phyloP scores from a whole-genome alignment of 2,329 filamentous ascomycete species.

The Ophiostoma sp. region DNA sequence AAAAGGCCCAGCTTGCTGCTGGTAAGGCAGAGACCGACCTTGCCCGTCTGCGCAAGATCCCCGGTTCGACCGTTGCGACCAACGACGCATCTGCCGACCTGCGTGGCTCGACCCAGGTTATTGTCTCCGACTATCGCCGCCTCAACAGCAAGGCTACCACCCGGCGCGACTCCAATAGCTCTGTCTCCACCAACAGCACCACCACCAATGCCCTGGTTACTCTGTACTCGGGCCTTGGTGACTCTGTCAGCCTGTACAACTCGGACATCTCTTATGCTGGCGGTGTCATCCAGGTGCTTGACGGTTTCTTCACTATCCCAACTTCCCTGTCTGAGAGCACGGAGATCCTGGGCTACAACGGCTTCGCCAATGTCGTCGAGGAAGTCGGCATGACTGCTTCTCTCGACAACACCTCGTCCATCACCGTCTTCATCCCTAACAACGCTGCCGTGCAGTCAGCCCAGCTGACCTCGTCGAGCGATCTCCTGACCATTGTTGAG shows the following conservation, averaged over 20 bases:
- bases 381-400: slow-evolving; percentile 16
- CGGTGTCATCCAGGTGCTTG: slow-evolving; percentile 23
- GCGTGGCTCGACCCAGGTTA: slow-evolving; percentile 22
- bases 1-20: slow-evolving; percentile 23
- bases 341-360: slow-evolving; percentile 21
- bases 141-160: slow-evolving; percentile 11
- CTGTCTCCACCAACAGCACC: slow-evolving; percentile 20
- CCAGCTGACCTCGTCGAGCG: slow-evolving; percentile 16
- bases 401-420: slow-evolving; percentile 23
- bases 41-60: slow-evolving; percentile 22
- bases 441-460: slow-evolving; percentile 23
- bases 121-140: slow-evolving; percentile 23
- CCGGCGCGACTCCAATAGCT: slow-evolving; percentile 3
- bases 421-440: slow-evolving; percentile 24
- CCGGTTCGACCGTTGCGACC: slow-evolving; percentile 19
- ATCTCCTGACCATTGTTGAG: slow-evolving; percentile 19
- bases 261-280: slow-evolving; percentile 20
- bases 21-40: slow-evolving; percentile 20
- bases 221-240: slow-evolving; percentile 24
- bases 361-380: slow-evolving; percentile 21
- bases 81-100: slow-evolving; percentile 19
- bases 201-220: slow-evolving; percentile 19
- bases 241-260: slow-evolving; percentile 22
- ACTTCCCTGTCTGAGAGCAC: slow-evolving; percentile 20
- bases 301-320: slow-evolving; percentile 23